Evolutionary conservation across 805 yeast species (phyloP).

Genomic region (Saccharomycopsis oosterbeekiorum): DNA sequence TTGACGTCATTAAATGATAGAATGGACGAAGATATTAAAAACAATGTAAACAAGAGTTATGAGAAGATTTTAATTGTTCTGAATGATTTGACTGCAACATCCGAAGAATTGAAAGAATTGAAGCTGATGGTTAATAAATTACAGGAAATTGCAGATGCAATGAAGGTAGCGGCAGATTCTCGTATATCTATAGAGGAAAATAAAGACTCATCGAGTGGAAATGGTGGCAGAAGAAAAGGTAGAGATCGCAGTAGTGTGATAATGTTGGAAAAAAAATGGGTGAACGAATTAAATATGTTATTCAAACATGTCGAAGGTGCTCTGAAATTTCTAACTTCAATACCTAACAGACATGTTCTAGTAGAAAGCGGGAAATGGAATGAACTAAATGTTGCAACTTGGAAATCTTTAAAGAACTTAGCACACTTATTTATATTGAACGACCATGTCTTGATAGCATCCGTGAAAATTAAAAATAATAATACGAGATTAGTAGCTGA

Average conservation of each 20-base stretch:
- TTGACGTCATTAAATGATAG: slow-evolving; percentile 38
- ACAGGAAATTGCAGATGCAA: slow-evolving; percentile 46
- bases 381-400: slow-evolving; percentile 76
- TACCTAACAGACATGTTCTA: slow-evolving; percentile 72
- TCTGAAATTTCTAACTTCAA: slow-evolving; percentile 61
- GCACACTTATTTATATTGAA: slow-evolving; percentile 69
- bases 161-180: slow-evolving; percentile 52
- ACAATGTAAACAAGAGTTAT: slow-evolving; percentile 51
- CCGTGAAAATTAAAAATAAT: slow-evolving; percentile 38
- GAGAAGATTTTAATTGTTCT: slow-evolving; percentile 50
- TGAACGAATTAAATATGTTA: slow-evolving; percentile 53
- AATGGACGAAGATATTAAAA: slow-evolving; percentile 49
- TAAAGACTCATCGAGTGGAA: neutral
- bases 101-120: slow-evolving; percentile 50
- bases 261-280: slow-evolving; percentile 76
- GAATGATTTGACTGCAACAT: slow-evolving; percentile 52
- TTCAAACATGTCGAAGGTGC: slow-evolving; percentile 89
- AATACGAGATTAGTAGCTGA: slow-evolving; percentile 44
- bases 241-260: slow-evolving; percentile 61
- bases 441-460: slow-evolving; percentile 68
- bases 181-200: slow-evolving; percentile 39
- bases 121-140: slow-evolving; percentile 52
- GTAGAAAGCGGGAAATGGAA: slow-evolving; percentile 79
- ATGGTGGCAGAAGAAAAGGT: slow-evolving; percentile 18
- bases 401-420: slow-evolving; percentile 60